phyloP scores from a whole-genome alignment of 495 filamentous ascomycete genomes.

The Tuber melanosporum region DNA sequence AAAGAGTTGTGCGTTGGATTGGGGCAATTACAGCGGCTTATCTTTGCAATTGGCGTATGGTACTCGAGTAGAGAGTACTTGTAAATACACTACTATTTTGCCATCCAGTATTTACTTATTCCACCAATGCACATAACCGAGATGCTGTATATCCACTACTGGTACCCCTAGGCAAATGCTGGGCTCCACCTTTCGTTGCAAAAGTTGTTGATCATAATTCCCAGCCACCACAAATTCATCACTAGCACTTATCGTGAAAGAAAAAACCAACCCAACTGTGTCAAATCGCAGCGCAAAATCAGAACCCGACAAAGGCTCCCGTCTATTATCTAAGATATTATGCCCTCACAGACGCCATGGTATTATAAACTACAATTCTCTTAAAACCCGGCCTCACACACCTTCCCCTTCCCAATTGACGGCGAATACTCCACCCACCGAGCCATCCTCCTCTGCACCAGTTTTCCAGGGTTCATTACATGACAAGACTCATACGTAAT shows the following conservation, averaged over 20 bases:
- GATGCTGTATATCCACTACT: neutral
- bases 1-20: neutral
- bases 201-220: neutral
- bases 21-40: neutral
- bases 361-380: neutral
- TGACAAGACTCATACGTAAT: slow-evolving; percentile 90
- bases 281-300: neutral
- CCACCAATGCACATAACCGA: neutral
- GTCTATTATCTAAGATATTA: slow-evolving; percentile 1
- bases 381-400: slow-evolving; percentile 28
- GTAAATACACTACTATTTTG: neutral
- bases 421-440: slow-evolving; percentile 75
- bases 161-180: neutral
- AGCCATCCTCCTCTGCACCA: slow-evolving; percentile 60
- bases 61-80: too few species aligned
- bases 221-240: neutral
- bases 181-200: neutral
- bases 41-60: neutral
- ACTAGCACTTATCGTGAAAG: neutral
- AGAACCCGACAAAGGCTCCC: neutral
- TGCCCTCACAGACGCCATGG: neutral
- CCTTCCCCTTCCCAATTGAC: slow-evolving; percentile 26
- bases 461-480: slow-evolving; percentile 84
- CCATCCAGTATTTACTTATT: neutral
- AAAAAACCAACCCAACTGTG: neutral